Percentiles rank a stretch among this genome's conserved stretches.
phyloP scores from a whole-genome alignment of 176 grass and related monocot species.

The Ampelocalamus luodianensis region DNA sequence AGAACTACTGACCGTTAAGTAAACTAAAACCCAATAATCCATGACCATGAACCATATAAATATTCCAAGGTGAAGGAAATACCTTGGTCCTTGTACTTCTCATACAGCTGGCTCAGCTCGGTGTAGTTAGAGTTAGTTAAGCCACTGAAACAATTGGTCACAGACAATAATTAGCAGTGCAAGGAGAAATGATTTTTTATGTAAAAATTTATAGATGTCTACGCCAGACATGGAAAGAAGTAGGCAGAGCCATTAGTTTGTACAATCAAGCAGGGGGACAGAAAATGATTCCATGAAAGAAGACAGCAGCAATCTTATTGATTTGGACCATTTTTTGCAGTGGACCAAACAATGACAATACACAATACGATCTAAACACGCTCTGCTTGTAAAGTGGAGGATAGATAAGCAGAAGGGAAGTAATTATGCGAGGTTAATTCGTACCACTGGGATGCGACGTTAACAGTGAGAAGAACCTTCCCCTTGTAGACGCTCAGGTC shows the following conservation, averaged over 20 bases:
- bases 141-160: constrained; percentile 61
- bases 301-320: not conserved
- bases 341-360: not conserved
- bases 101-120: constrained; percentile 81
- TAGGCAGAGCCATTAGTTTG: not conserved
- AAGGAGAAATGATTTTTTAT: not conserved
- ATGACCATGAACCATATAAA: not conserved
- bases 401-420: not conserved
- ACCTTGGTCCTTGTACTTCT: constrained; percentile 90
- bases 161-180: constrained; percentile 37
- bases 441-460: constrained; percentile 95
- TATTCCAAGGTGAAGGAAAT: not conserved
- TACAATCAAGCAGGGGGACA: not conserved
- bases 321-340: not conserved
- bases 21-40: not conserved
- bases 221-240: constrained; percentile 24
- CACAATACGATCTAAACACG: not conserved
- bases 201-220: not conserved
- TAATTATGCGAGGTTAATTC: not conserved
- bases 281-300: constrained; percentile 7
- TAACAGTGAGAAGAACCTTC: constrained; percentile 88
- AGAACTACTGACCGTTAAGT: not conserved
- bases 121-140: constrained; percentile 96
- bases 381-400: not conserved
- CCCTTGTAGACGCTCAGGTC: constrained; percentile 95